Conservation (phyloP, 1,139 yeast genomes). For the Meyerozyma elateridarum region DNA sequence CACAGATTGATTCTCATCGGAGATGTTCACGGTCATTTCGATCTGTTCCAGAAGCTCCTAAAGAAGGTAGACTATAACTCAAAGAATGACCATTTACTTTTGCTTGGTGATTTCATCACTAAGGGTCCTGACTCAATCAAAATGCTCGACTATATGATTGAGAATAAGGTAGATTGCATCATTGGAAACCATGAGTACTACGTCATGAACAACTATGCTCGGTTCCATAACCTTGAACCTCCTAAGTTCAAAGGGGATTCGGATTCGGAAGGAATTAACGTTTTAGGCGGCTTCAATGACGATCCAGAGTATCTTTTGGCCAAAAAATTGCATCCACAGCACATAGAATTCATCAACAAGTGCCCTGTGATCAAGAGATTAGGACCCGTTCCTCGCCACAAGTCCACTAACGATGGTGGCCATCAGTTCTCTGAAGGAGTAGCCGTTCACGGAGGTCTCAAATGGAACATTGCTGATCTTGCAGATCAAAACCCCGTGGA, state of each 20-base stretch:
- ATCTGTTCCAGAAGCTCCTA: conserved; percentile 50
- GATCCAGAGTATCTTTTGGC: conserved; percentile 64
- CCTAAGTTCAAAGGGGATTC: conserved; percentile 19
- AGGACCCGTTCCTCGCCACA: conserved; percentile 53
- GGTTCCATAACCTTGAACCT: conserved; percentile 45
- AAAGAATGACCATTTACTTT: conserved; percentile 52
- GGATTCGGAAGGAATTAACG: conserved; percentile 2
- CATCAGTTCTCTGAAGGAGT: conserved; percentile 35
- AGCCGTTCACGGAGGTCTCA: conserved; percentile 76
- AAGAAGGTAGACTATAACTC: conserved; percentile 39
- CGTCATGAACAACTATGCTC: conserved; percentile 56
- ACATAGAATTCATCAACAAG: conserved; percentile 50
- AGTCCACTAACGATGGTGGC: conserved; percentile 18
- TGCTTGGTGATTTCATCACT: conserved; percentile 80
- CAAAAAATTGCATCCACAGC: conserved; percentile 52
- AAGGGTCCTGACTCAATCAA: conserved; percentile 77
- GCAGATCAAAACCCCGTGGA: conserved; percentile 59
- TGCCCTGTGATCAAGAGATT: conserved; percentile 63
- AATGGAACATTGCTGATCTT: conserved; percentile 52
- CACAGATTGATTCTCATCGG: conserved; percentile 66
- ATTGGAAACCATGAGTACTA: conserved; percentile 87
- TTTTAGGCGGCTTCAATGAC: conserved; percentile 28
- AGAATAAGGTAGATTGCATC: conserved; percentile 63
- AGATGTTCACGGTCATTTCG: conserved; percentile 80
- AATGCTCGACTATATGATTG: conserved; percentile 62